Evolutionary conservation across 108 stramenopile species (phyloP), one percentile per base, ranked within the genome.

Genomic region (Aurantiochytrium sp.): DNA sequence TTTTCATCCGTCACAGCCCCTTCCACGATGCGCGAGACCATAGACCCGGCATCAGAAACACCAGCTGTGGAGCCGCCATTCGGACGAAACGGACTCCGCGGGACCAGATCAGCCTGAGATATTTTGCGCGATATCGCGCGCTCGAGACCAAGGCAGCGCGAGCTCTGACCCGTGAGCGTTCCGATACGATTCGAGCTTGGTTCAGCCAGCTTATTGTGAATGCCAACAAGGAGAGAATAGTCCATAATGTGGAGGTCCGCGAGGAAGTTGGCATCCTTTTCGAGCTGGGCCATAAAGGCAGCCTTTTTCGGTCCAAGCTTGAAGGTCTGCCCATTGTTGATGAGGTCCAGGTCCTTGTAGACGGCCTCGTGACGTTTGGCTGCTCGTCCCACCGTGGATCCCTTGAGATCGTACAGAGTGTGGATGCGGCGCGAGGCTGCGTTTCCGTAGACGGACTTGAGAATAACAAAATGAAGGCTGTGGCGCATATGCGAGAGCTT

Each of bases 401-500:
- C 96, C 92, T 98, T 98, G 69, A 99, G 91, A 92, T 99, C 98
- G 88, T 95, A 98, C 88, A 98, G 95, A 60, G 93, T 90, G 90
- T 96, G 92, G 35, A 97, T 90, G 69, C 89, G 73, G 5, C 89
- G 88, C 18, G 93, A 88, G 69, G 49, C 89, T 12, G 59, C 96
- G 10, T 96, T 97, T 64, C 96, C 94, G 69, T 95, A 97, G 8
- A 97, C 96, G 43, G 95, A 96, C 88, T 97, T 96, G 96, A 97
- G 97, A 42, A 97, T 95, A 60, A 97, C 95, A 87, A 98, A 97
- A 88, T 97, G 97, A 29, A 97, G 95, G 89, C 96, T 97, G 58
- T 95, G 90, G 43, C 96, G 92, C 58, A 98, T 92, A 91, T 98
- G 97, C 89, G 96, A 96, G 21, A 97, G 93, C 87, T 98, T 98